Evolutionary conservation across 441 rosid species (phyloP), one percentile per base, ranked within the genome.

Genomic region (Jatropha multifida): DNA sequence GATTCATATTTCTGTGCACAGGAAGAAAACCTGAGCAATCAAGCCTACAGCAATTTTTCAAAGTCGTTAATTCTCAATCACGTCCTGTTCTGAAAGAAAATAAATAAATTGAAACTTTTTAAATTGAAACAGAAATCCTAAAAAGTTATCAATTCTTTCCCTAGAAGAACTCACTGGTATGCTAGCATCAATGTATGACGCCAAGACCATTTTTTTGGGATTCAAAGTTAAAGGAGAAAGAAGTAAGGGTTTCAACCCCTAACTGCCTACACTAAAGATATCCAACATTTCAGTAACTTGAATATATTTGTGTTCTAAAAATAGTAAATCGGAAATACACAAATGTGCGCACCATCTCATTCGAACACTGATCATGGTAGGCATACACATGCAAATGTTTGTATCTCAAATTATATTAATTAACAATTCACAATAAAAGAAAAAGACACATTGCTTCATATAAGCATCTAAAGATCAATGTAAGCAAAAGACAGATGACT

Each of bases 31-130:
- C 37, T 8, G 8, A 65, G 18, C 42, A 0, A n/a, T 2, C 60
- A 69, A 69, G 46, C 23, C 61, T 56, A 69, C 55, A 27, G 18
- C 18, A 69, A 68, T n/a, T 26, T 20, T 49, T 49, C 59, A 51
- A 49, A 69, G 41, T 49, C 26, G 38, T 13, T 1, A 27, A 23
- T 48, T 20, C 27, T 58, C 14, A 23, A 23, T 3, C 12, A 58
- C 20, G 23, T 23, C 23, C 5, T 14, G 11, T 23, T 58, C 11
- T 20, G 32, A 32, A 32, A 8, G 27, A 6, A 20, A 20, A 56
- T n/a, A 32, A 10, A 58, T 5, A 59, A 11, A 10, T 26, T 9
- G 52, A 5, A 12, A 48, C 1, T 48, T 12, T 48, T 12, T 48
- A 11, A 48, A 48, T 13, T 3, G 51, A 32, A 32, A 32, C 32